Conservation (phyloP, 2,329 filamentous ascomycete genomes). For the Phialophora chinensis region DNA sequence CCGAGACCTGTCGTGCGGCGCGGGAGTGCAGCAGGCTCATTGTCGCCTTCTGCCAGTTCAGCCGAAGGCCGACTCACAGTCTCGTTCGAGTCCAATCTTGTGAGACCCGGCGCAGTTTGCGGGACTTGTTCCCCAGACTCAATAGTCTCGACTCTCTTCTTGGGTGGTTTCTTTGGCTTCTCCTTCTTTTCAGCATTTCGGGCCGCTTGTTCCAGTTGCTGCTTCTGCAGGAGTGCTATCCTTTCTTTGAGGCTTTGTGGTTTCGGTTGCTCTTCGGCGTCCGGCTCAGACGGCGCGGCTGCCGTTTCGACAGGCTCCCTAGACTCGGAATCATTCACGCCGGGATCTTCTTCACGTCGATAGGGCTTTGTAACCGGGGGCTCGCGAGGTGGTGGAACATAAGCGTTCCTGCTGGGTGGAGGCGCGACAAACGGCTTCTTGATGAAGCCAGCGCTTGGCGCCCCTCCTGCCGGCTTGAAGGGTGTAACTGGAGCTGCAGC, state of each 20-base stretch:
- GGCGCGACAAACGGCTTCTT: constrained; percentile 97
- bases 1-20: constrained; percentile 43
- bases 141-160: constrained; percentile 64
- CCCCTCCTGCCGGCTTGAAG: constrained; percentile 72
- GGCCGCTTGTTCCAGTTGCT: constrained; percentile 87
- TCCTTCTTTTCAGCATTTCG: constrained; percentile 88
- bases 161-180: constrained; percentile 78
- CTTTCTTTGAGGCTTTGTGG: constrained; percentile 92
- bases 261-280: constrained; percentile 82
- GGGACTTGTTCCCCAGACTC: constrained; percentile 40
- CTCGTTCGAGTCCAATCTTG: constrained; percentile 45
- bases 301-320: constrained; percentile 41
- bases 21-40: constrained; percentile 28
- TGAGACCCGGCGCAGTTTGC: constrained; percentile 41
- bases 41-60: constrained; percentile 41
- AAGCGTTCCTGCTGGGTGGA: constrained; percentile 90
- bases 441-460: constrained; percentile 71
- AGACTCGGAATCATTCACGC: constrained; percentile 48
- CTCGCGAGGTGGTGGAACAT: constrained; percentile 75
- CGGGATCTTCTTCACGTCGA: constrained; percentile 83
- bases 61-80: constrained; percentile 46
- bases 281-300: constrained; percentile 53
- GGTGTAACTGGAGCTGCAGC: constrained; percentile 85
- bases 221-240: constrained; percentile 90
- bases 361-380: constrained; percentile 76